These are phyloP conservation scores for Eudorina sp. DNA, from an alignment of 139 green algal genomes.

Conservation along the genomic window DNA sequence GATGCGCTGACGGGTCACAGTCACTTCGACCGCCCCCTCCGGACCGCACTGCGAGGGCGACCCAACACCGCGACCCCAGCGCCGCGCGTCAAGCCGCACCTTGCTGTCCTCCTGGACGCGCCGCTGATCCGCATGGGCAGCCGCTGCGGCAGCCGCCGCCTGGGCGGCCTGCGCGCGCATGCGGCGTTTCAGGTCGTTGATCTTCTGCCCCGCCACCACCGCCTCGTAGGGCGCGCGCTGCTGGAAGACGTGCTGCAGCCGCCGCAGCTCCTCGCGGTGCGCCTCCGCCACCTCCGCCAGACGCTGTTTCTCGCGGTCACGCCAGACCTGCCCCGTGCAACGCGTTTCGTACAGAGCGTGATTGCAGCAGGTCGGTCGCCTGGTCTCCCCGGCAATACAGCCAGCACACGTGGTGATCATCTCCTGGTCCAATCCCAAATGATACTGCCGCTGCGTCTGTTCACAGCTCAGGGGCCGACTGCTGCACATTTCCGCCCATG, in stretches of 20 bases:
- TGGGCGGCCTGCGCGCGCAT: conserved; percentile 30
- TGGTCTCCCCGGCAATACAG: too few relatives aligned
- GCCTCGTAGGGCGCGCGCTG: conserved; percentile 49
- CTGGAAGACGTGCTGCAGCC: conserved; percentile 6
- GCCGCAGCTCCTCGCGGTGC: conserved; percentile 21
- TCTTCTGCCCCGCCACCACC: conserved; percentile 23
- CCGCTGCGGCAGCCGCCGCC: background rate
- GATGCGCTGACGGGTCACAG: too few relatives aligned
- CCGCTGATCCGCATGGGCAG: background rate
- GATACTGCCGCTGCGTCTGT: too few relatives aligned
- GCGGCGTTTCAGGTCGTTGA: conserved; percentile 44
- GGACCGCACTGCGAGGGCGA: too few relatives aligned
- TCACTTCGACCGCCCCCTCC: too few relatives aligned
- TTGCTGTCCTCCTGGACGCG: conserved; percentile 35
- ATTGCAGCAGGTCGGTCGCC: too few relatives aligned
- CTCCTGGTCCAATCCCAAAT: too few relatives aligned
- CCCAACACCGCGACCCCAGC: background rate
- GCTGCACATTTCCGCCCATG: too few relatives aligned
- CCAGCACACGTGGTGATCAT: too few relatives aligned
- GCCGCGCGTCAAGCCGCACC: background rate
- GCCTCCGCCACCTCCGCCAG: conserved; percentile 27
- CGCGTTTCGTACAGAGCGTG: too few relatives aligned
- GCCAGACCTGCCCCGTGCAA: conserved; percentile 46
- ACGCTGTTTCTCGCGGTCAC: conserved; percentile 19
- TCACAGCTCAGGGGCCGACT: too few relatives aligned